Percentiles rank a stretch among this genome's conserved stretches.
These are phyloP conservation scores for Glycine soja DNA, from an alignment of 306 rosid species.

Conservation along the genomic window DNA sequence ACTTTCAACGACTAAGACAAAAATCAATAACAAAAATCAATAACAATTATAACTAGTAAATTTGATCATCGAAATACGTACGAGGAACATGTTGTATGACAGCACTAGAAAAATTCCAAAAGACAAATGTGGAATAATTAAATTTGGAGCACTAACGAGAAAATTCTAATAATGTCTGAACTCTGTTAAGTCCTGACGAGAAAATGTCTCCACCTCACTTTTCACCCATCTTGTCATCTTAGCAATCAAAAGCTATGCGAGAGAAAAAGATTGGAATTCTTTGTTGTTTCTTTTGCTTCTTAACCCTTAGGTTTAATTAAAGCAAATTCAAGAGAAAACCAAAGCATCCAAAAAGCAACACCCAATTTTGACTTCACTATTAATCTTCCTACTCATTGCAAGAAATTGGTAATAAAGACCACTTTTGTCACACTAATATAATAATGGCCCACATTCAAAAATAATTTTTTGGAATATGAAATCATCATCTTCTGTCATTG, in stretches of 20 bases:
- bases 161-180: conserved; percentile 14
- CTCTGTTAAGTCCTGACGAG: background rate
- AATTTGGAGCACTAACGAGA: conserved; percentile 34
- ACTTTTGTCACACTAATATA: conserved; percentile 40
- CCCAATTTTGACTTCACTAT: conserved; percentile 43
- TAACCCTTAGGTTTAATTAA: conserved; percentile 17
- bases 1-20: background rate
- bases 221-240: conserved; percentile 47
- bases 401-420: conserved; percentile 40
- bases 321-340: conserved; percentile 52
- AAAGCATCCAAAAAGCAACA: conserved; percentile 57
- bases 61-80: background rate
- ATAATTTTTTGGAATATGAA: conserved; percentile 34
- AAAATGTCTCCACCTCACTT: conserved; percentile 30
- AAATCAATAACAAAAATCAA: background rate
- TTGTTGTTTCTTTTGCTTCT: conserved; percentile 41
- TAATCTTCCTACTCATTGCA: conserved; percentile 43
- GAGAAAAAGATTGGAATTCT: conserved; percentile 26
- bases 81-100: background rate
- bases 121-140: conserved; percentile 32
- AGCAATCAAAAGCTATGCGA: conserved; percentile 17
- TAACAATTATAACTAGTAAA: background rate
- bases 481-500: conserved; percentile 29
- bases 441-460: conserved; percentile 38
- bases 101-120: background rate